Evolutionary conservation across 306 rosid species (phyloP), one percentile per base, ranked within the genome.

Genomic region (Sphenostylis stenocarpa): DNA sequence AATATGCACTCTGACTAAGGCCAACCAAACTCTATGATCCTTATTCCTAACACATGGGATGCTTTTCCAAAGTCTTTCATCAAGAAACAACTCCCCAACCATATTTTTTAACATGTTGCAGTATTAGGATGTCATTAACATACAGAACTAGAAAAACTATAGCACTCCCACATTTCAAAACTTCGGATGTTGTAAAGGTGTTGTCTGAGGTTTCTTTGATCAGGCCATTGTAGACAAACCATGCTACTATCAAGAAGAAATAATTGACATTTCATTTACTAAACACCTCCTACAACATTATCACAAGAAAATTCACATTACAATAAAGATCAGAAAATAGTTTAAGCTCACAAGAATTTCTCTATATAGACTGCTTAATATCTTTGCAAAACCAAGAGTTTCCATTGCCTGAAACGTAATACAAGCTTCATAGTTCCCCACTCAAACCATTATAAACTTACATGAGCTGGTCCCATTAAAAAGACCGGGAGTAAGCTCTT

Each of bases 401-500:
- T 6, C 31, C 69, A 75, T 15, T 44, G 51, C 65, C 80, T 58
- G 19, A 76, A 70, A 13, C 63, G 36, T 34, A 48, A 48, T 26
- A 38, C 52, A 17, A 56, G 48, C 29, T 47, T 52, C 28, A 63
- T 65, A 69, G 55, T 33, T 20, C 24, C 41, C 41, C 72, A 76
- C 56, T 23, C 55, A 71, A 26, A 29, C 64, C 60, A 72, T 43
- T 15, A 24, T 73, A 52, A 67, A 85, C 75, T 43, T 4, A 38
- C 6, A 64, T 19, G 74, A 87, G 87, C 85, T 44, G 19, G 43
- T 44, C 88, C 93, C 89, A 73, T 81, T 81, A 65, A 45, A 91
- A 91, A 89, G 76, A 71, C 43, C 56, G 75, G 88, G 90, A 75
- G 33, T 77, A 74, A 70, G 80, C 89, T 83, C 87, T 69, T 71